These are phyloP conservation scores for Lasiodiplodia sp. DNA, from an alignment of 2,329 filamentous ascomycete species.

Conservation along the genomic window DNA sequence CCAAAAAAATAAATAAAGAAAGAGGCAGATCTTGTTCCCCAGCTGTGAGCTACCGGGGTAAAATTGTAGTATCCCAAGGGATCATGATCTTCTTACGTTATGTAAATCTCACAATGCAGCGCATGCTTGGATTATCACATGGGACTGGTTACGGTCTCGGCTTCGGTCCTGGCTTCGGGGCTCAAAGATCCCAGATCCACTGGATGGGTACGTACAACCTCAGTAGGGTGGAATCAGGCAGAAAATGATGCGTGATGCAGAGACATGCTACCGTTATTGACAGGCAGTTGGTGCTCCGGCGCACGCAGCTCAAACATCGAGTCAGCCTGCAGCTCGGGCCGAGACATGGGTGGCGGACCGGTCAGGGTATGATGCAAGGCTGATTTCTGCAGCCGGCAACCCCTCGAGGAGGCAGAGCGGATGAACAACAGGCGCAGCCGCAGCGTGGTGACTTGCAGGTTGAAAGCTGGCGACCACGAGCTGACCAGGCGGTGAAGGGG, in stretches of 20 bases:
- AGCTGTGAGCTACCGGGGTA: no score
- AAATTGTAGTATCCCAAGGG: neutral
- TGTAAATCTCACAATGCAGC: neutral
- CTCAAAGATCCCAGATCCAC: neutral
- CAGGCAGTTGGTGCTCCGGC: neutral
- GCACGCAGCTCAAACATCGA: neutral
- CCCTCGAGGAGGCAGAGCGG: neutral
- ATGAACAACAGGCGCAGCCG: neutral
- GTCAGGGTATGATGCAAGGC: neutral
- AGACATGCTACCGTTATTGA: neutral
- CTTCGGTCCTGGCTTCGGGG: neutral
- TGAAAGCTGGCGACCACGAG: neutral
- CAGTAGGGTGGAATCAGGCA: neutral
- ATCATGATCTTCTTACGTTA: neutral
- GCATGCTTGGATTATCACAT: neutral
- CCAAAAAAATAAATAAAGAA: no score
- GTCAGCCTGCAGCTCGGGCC: conserved; percentile 4
- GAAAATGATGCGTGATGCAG: neutral
- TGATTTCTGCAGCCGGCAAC: neutral
- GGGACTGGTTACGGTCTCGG: neutral
- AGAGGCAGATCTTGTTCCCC: no score
- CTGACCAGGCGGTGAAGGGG: neutral
- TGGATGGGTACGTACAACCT: neutral
- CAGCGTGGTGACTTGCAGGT: neutral
- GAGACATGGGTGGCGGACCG: neutral